phyloP scores from a whole-genome alignment of 129 eudicot genomes.

The Solidago caesia region DNA sequence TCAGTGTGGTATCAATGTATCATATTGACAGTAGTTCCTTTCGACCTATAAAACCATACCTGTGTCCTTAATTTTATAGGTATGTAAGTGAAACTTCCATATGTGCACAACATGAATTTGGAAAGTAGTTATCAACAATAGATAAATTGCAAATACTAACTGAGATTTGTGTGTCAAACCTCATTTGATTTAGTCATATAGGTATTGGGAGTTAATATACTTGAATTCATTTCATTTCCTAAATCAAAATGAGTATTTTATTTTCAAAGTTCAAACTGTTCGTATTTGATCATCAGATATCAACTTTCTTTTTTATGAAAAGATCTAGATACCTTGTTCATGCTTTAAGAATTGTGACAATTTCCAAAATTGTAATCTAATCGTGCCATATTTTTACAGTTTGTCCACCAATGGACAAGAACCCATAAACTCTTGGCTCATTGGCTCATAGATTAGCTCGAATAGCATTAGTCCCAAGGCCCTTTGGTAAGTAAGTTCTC shows the following conservation, averaged over 20 bases:
- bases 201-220: background rate
- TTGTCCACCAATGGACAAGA: too few relatives aligned
- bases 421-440: too few relatives aligned
- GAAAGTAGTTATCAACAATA: background rate
- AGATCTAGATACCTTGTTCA: background rate
- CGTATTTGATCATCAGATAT: background rate
- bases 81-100: background rate
- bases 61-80: background rate
- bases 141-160: background rate
- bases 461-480: too few relatives aligned
- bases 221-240: background rate
- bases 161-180: slow-evolving; percentile 10
- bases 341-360: background rate
- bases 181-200: background rate
- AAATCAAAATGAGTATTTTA: background rate
- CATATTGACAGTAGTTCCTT: too few relatives aligned
- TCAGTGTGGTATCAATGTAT: background rate
- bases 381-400: too few relatives aligned
- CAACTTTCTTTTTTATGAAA: background rate
- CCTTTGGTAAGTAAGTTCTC: background rate
- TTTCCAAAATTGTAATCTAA: background rate
- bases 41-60: background rate
- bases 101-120: background rate
- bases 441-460: too few relatives aligned
- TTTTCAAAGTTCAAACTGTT: background rate